Base-by-base conservation (phyloP, 768 basidiomycete species). In the Suillus variegatus region DNA sequence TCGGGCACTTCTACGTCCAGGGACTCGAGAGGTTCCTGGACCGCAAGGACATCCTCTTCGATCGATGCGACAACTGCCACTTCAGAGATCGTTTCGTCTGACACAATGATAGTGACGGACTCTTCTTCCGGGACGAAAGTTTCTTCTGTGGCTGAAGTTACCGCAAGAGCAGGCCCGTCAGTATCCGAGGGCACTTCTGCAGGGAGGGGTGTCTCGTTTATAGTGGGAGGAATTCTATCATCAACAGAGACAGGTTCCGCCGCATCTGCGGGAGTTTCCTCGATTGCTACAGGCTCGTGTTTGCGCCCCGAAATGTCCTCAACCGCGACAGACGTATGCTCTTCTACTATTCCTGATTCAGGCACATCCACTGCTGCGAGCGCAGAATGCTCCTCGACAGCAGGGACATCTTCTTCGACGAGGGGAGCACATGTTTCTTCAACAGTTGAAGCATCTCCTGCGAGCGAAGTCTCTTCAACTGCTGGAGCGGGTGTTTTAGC, bases 261-360 rank as follows among this genome's bases (percentile, higher is more conserved):
- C 47, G 22, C 44, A 7, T 62, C 55, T 44, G 55, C 52, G 12
- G 16, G n/a, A 25, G 25, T 51, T 49, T n/a, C 25, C 56, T 69
- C 67, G 40, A 67, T 65, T 25, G 56, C 65, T 18, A 43, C 62
- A 16, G 44, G 8, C 51, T 58, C 35, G 18, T 64, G 68, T 40
- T 38, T 61, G 20, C 28, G 47, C 32, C 36, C 65, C 4, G 3
- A 9, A 25, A 56, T 28, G 16, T 62, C 70, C 18, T 47, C 36
- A 5, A 54, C 38, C 36, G 43, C 18, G 38, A 38, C 54, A 35
- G 40, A 25, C n/a, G 35, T 20, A 3, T 58, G 52, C 46, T 62
- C 25, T 32, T 28, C 41, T 20, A 60, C 18, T 7, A 10, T 25
- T n/a, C 12, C 43, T 9, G 6, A 36, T 35, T 22, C 20, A 13